phyloP scores from a whole-genome alignment of 805 yeast species.

The Kodamaea fukazawae region DNA sequence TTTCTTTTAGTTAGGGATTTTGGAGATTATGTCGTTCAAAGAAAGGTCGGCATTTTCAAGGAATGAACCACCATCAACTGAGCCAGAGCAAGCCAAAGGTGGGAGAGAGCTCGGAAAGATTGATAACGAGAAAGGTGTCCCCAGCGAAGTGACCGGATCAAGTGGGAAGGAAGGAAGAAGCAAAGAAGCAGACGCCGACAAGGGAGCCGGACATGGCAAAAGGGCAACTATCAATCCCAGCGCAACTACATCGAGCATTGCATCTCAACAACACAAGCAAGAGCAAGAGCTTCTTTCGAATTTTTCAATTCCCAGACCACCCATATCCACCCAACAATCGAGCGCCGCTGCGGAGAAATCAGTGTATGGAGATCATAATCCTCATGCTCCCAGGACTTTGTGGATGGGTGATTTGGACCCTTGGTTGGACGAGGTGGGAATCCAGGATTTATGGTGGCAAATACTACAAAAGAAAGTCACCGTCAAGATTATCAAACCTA shows the following conservation, averaged over 20 bases:
- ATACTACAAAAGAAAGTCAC: conserved; percentile 52
- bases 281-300: conserved; percentile 41
- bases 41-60: no score
- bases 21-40: no score
- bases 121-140: no score
- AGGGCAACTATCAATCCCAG: conserved; percentile 1
- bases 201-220: no score
- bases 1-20: no score
- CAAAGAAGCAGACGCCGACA: no score
- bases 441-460: conserved; percentile 56
- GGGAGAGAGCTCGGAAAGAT: no score
- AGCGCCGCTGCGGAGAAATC: conserved; percentile 27
- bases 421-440: conserved; percentile 65
- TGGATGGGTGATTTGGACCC: conserved; percentile 93
- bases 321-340: conserved; percentile 37
- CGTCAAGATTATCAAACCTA: conserved; percentile 63
- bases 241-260: conserved; percentile 25
- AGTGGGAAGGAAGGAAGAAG: no score
- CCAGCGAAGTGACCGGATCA: no score
- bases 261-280: conserved; percentile 42
- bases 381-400: conserved; percentile 61
- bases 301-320: conserved; percentile 42
- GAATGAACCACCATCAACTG: no score
- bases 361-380: conserved; percentile 9
- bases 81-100: no score